phyloP scores from a whole-genome alignment of 75 land plant species.

The Selaginella moellendorffii region DNA sequence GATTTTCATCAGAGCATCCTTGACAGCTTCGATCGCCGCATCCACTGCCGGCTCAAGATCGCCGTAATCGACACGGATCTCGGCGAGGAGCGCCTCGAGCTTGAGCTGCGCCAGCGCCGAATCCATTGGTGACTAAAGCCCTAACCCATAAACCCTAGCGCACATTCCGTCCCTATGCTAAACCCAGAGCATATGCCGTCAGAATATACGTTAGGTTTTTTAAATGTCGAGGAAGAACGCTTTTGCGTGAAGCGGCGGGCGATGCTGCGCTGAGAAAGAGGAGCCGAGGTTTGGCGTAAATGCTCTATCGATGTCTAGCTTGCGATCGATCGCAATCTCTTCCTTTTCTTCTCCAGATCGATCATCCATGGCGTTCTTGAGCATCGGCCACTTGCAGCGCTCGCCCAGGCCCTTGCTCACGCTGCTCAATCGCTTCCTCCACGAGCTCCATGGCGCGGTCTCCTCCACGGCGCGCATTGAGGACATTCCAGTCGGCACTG shows the following conservation, averaged over 20 bases:
- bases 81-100: constrained; percentile 55
- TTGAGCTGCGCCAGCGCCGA: constrained; percentile 35
- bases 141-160: neutral
- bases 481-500: constrained; percentile 18
- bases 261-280: no score
- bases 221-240: no score
- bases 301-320: no score
- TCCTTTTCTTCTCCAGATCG: no score
- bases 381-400: neutral
- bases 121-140: constrained; percentile 1
- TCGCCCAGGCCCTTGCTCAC: neutral
- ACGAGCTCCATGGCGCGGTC: constrained; percentile 41
- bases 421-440: neutral
- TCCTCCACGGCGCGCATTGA: constrained; percentile 24
- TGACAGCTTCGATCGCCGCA: constrained; percentile 37
- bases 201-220: no score
- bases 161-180: no score
- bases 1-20: constrained; percentile 27
- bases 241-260: no score
- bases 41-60: constrained; percentile 25
- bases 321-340: no score
- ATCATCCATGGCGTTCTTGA: neutral
- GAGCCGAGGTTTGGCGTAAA: no score
- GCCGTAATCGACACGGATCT: constrained; percentile 43
- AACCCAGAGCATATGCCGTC: no score